Base-by-base conservation (phyloP, 2,329 filamentous ascomycete species). In the Fusarium oligoseptatum region DNA sequence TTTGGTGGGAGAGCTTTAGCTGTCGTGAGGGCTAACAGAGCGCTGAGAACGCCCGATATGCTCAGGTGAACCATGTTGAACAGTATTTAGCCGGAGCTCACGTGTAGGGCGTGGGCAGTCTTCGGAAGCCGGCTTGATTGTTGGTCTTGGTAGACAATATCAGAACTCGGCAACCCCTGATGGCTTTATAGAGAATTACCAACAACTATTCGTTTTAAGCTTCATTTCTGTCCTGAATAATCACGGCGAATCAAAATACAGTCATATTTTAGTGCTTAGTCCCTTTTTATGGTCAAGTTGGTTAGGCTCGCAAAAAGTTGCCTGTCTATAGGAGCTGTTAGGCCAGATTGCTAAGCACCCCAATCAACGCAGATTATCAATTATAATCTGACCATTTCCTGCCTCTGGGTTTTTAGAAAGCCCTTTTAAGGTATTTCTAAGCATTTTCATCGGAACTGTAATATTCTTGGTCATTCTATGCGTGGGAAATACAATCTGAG, bases 211-310 rank as follows among this genome's bases (percentile, higher is more conserved):
- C 10, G 9, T 7, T 2, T 52, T 52, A 5, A 52, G 9, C 3
- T 4, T 29, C 6, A 29, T 12, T 5, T 0, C 0, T 29, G 24
- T 0, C 1, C 15, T 29, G 1, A 29, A n/a, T n/a, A 29, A n/a
- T n/a, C 9, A 0, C 3, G 2, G 9, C 15, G 48, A 52, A n/a
- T 11, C 12, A n/a, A 32, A 20, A n/a, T 3, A 7, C 6, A 1
- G 27, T 55, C 27, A 55, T 55, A 9, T 55, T 55, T 55, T 55
- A 55, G 50, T n/a, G 27, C 27, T 32, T 32, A 55, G 50, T 20
- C 9, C 2, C 6, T 34, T 6, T n/a, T 1, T 12, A 4, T 52
- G 48, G 48, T 7, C 11, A 4, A 14, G 6, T 34, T 20, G 3
- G 27, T 7, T 34, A 8, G 17, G 27, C 50, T 55, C 50, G 50